Base-by-base conservation (phyloP, 2,329 filamentous ascomycete species). In the Fusarium paranaense region DNA sequence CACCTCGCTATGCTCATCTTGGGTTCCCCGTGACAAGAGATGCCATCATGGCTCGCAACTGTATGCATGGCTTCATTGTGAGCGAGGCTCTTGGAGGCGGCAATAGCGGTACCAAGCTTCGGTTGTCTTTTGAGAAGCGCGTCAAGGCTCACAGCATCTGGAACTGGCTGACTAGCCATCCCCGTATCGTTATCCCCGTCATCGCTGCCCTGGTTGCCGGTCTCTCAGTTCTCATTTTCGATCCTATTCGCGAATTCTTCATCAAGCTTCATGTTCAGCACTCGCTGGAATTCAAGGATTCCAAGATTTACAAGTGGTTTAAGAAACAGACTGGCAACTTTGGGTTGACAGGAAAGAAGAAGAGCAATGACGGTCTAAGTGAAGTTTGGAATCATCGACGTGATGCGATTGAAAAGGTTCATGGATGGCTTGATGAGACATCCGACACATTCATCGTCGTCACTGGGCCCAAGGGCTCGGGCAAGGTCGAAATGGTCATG, bases 361-460 rank as follows among this genome's bases (percentile, higher is more conserved):
- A 87, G 1, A 89, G 95, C 47, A 88, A 92, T 64, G 91, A 91
- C 10, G 92, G 93, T 16, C 88, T 98, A 76, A 89, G 91, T 61
- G 93, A 94, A 1, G 91, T 98, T 11, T 98, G 95, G 93, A 94
- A 95, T 71, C 95, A 97, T 79, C 91, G 95, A 22, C 94, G 93
- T 76, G 90, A 91, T 50, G 90, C 95, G 60, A 97, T 98, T 69
- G 90, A 95, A 25, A 91, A 95, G 79, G 89, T 99, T 14, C 91
- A 92, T 74, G 92, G 90, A 16, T 98, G 95, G 95, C 85, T 98
- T 9, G 91, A 95, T 79, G 96, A 98, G 77, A 95, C 93, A 6
- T 91, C 93, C 0, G 95, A 97, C 70, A 98, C 95, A 0, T 98
- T 98, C 80, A 95, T 98, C 72, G 94, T 98, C 10, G 90, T 99